Conservation (phyloP, 2,329 filamentous ascomycete genomes). For the Penicillium glabrum region DNA sequence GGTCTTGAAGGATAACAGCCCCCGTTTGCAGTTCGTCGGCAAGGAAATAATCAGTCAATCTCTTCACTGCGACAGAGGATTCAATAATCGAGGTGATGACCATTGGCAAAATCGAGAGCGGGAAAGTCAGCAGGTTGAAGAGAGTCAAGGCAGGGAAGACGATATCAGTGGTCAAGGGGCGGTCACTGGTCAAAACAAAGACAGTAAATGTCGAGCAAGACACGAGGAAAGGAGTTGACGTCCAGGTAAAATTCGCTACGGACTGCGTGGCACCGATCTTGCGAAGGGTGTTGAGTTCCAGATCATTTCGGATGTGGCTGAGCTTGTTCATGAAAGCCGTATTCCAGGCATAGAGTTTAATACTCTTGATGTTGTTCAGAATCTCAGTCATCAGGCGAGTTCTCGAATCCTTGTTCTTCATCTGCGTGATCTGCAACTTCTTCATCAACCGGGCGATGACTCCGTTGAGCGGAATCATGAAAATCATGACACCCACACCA, state of each 20-base stretch:
- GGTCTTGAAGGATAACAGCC: slow-evolving; percentile 69
- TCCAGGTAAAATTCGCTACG: slow-evolving; percentile 97
- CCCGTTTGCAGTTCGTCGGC: slow-evolving; percentile 89
- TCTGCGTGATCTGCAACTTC: slow-evolving; percentile 88
- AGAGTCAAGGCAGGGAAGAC: slow-evolving; percentile 91
- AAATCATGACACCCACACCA: slow-evolving; percentile 88
- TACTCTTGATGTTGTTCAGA: slow-evolving; percentile 98
- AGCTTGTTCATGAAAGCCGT: slow-evolving; percentile 97
- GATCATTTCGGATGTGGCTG: slow-evolving; percentile 92
- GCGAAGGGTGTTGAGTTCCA: slow-evolving; percentile 89
- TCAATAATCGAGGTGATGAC: slow-evolving; percentile 96
- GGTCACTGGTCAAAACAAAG: slow-evolving; percentile 80
- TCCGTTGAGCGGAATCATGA: slow-evolving; percentile 97
- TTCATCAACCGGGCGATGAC: slow-evolving; percentile 92
- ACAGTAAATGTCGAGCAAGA: slow-evolving; percentile 95
- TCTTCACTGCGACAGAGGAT: slow-evolving; percentile 85
- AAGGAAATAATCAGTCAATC: slow-evolving; percentile 78
- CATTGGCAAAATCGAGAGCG: slow-evolving; percentile 91
- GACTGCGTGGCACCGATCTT: slow-evolving; percentile 95
- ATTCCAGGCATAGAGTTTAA: slow-evolving; percentile 98
- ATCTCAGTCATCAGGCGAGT: slow-evolving; percentile 96
- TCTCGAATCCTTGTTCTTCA: slow-evolving; percentile 97
- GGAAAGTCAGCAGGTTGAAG: slow-evolving; percentile 96
- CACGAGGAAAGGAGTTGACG: slow-evolving; percentile 93
- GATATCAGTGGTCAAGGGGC: slow-evolving; percentile 85